These are phyloP conservation scores for Erodium texanum DNA, from an alignment of 441 rosid genomes.

Conservation along the genomic window DNA sequence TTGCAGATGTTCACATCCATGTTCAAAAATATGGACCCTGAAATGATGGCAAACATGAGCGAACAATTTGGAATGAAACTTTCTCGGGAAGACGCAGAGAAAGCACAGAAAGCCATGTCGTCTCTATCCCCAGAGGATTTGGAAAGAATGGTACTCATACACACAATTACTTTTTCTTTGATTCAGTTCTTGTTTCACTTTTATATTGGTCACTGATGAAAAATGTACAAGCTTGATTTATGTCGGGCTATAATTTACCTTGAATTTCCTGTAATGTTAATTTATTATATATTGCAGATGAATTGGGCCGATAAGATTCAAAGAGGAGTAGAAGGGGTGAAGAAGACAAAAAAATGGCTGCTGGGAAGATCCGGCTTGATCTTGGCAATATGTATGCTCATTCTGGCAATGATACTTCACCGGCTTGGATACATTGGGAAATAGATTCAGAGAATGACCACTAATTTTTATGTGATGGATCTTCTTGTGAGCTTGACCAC, in stretches of 20 bases:
- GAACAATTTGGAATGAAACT: slow-evolving; percentile 77
- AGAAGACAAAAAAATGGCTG: slow-evolving; percentile 83
- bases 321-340: slow-evolving; percentile 61
- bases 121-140: slow-evolving; percentile 70
- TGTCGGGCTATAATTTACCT: neutral
- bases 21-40: slow-evolving; percentile 87
- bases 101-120: slow-evolving; percentile 84
- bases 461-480: neutral
- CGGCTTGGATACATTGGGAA: slow-evolving; percentile 68
- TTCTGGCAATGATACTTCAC: slow-evolving; percentile 67
- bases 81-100: slow-evolving; percentile 74
- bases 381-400: slow-evolving; percentile 64
- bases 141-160: slow-evolving; percentile 63
- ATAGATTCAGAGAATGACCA: slow-evolving; percentile 18
- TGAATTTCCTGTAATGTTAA: no score
- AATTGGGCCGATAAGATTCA: slow-evolving; percentile 76
- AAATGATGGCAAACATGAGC: slow-evolving; percentile 91
- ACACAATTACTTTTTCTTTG: no score
- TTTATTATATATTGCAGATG: slow-evolving; percentile 32
- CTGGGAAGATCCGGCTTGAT: slow-evolving; percentile 75
- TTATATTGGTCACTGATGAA: neutral
- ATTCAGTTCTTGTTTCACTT: neutral
- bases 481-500: neutral
- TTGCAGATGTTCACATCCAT: slow-evolving; percentile 74
- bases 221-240: neutral